Evolutionary conservation across 805 yeast species (phyloP).

Genomic region (Nakazawaea holstii): DNA sequence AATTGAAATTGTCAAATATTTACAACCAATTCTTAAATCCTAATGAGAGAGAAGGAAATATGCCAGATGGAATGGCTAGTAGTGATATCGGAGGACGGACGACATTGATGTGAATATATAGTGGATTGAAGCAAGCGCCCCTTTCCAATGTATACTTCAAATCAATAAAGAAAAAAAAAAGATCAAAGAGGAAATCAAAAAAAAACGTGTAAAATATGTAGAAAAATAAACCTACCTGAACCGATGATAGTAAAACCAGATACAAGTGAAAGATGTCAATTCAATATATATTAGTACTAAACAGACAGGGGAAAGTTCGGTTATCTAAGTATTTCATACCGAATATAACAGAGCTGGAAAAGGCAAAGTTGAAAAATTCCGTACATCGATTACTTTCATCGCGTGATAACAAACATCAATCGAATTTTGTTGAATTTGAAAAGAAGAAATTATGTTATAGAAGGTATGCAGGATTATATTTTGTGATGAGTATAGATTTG

Average conservation of each 20-base stretch:
- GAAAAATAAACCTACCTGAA: neutral
- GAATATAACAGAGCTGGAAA: slow-evolving; percentile 33
- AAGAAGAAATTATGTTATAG: slow-evolving; percentile 70
- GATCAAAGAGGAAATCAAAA: neutral
- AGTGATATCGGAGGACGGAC: slow-evolving; percentile 80
- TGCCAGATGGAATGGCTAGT: slow-evolving; percentile 83
- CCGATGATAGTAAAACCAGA: neutral
- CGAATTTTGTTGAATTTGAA: slow-evolving; percentile 36
- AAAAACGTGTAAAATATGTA: neutral
- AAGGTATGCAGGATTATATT: slow-evolving; percentile 87
- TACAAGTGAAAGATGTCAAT: slow-evolving; percentile 50
- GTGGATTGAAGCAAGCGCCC: neutral
- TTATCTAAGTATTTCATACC: slow-evolving; percentile 67
- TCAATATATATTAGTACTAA: slow-evolving; percentile 76
- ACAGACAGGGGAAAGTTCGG: slow-evolving; percentile 91
- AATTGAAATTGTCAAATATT: slow-evolving; percentile 52
- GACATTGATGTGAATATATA: slow-evolving; percentile 57
- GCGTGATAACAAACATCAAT: slow-evolving; percentile 77
- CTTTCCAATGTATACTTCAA: neutral
- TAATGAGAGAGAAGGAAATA: slow-evolving; percentile 64
- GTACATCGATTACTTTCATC: slow-evolving; percentile 77
- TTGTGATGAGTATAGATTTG: slow-evolving; percentile 77
- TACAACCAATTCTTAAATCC: slow-evolving; percentile 70
- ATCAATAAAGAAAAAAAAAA: neutral
- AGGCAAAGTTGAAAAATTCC: slow-evolving; percentile 45